A percentile compares a stretch with the other conserved stretches of the same genome.
phyloP scores from a whole-genome alignment of 495 filamentous ascomycete genomes.

The Rusavskia elegans region DNA sequence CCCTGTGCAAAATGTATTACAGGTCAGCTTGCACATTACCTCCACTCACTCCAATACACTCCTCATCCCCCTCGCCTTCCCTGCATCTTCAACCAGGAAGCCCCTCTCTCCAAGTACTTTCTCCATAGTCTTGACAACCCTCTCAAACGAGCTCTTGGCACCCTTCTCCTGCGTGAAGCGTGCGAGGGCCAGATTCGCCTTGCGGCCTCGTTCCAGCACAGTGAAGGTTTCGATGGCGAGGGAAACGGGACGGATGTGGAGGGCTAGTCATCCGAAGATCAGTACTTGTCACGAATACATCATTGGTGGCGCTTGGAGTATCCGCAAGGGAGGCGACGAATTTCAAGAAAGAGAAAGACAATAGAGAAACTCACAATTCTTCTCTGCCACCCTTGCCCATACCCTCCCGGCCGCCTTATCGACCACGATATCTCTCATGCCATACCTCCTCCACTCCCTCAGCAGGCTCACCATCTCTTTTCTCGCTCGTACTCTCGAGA shows the following conservation, averaged over 20 bases:
- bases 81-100: conserved; percentile 48
- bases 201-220: conserved; percentile 60
- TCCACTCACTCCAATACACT: conserved; percentile 9
- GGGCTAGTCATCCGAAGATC: conserved; percentile 28
- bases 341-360: background rate
- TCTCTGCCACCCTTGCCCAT: conserved; percentile 53
- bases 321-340: background rate
- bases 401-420: conserved; percentile 60
- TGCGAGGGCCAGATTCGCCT: conserved; percentile 55
- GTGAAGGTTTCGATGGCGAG: conserved; percentile 75
- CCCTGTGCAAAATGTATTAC: too few species aligned
- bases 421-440: conserved; percentile 57
- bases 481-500: conserved; percentile 49
- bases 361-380: conserved; percentile 49
- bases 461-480: conserved; percentile 60
- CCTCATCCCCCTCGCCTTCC: conserved; percentile 5
- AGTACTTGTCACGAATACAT: background rate
- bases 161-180: conserved; percentile 79
- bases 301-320: too few species aligned
- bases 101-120: conserved; percentile 39
- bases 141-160: conserved; percentile 69
- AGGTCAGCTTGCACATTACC: too few species aligned
- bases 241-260: conserved; percentile 59
- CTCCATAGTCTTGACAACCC: conserved; percentile 60
- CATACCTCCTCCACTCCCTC: conserved; percentile 62